Base-by-base conservation (phyloP, 1,139 yeast species). In the Pichia sp. region DNA sequence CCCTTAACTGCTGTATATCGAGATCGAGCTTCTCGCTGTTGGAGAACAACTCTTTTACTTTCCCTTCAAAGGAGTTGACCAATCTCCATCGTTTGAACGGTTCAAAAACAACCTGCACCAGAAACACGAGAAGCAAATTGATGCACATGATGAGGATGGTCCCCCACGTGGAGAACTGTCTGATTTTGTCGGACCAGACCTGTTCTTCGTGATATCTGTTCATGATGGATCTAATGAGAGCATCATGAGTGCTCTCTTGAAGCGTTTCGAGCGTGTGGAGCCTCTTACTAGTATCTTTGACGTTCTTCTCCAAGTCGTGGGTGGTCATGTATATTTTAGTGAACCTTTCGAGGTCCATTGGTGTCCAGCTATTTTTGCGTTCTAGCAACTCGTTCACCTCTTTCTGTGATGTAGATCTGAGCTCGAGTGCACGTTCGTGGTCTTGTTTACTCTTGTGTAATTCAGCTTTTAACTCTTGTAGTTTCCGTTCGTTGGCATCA, bases 141-240 rank as follows among this genome's bases (percentile, higher is more conserved):
- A 87, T 71, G 1, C 88, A 93, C 94, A 87, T 87, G 34, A 93
- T 68, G 1, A 80, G 65, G 72, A 94, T 78, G 0, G 99, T 91
- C 1, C 97, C 98, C 94, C 96, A 93, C 0, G 98, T 88, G 9
- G 96, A 85, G 3, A 94, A 87, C 43, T 93, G 70, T 45, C 98
- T 66, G 42, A 91, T 91, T 58, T 88, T 88, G 59, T 93, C 98
- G 5, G 96, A 85, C 98, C 98, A 93, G 5, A 91, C 78, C 59
- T 93, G 98, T 52, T 93, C 99, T 54, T 93, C 98, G 46, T 91
- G 96, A 52, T 93, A 93, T 47, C 97, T 64, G 1, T 91, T 77
- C 49, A 88, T 66, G 24, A 93, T 91, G 49, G 85, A 79, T 43
- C 78, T 78, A 6, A 88, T 79, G 32, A 88, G 62, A 42, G 71